Percentiles rank a stretch among this genome's conserved stretches.
Evolutionary conservation across 176 grass and related monocot species (phyloP).

Genomic region (Hyparrhenia diplandra): DNA sequence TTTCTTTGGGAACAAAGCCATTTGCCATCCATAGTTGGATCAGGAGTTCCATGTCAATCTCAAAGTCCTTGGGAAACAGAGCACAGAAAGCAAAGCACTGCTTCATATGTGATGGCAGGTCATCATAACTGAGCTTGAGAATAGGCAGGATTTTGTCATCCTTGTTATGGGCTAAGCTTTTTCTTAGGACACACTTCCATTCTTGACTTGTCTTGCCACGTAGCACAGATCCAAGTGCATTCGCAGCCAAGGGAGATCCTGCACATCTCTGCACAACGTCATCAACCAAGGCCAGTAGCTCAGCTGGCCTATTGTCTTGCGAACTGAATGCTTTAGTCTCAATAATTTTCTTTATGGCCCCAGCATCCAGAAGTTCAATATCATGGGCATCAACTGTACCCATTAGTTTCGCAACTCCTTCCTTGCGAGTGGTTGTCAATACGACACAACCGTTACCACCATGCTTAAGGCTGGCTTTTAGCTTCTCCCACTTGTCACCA

Average conservation of each 20-base stretch:
- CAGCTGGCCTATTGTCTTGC: rapidly evolving
- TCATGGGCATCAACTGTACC: too few species aligned
- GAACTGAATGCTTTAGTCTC: too few species aligned
- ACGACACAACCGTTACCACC: too few species aligned
- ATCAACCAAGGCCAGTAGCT: background rate
- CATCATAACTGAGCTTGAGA: background rate
- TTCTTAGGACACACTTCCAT: background rate
- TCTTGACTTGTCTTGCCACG: too few species aligned
- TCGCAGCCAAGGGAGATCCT: background rate
- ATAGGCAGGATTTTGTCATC: background rate
- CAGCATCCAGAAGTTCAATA: too few species aligned
- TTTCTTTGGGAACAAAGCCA: background rate
- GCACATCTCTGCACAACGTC: background rate
- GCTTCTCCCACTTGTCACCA: too few species aligned
- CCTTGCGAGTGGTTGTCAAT: too few species aligned
- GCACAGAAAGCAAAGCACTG: background rate
- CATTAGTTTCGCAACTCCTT: too few species aligned
- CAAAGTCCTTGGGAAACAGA: background rate
- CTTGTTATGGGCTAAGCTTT: background rate
- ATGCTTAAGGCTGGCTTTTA: too few species aligned
- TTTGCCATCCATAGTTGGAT: background rate
- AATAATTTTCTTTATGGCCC: too few species aligned
- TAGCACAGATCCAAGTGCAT: background rate
- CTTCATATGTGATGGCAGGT: background rate
- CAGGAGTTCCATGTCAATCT: background rate